Evolutionary conservation across 2,329 filamentous ascomycete species (phyloP).

Genomic region (Sporothrix curviconia): DNA sequence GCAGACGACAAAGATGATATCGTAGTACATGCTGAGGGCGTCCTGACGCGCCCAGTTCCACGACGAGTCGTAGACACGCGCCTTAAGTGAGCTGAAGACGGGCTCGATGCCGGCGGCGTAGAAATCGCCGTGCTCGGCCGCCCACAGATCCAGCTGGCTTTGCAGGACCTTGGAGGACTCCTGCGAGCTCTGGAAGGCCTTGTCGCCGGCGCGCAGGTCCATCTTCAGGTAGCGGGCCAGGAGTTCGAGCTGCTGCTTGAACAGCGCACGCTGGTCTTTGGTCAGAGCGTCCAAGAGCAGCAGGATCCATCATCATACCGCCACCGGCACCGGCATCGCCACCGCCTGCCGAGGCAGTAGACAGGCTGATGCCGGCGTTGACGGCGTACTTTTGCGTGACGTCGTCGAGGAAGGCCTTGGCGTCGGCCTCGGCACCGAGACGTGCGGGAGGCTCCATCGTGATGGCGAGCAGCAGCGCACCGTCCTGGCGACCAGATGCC

Average conservation of each 20-base stretch:
- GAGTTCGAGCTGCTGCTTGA: slow-evolving; percentile 97
- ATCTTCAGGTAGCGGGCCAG: slow-evolving; percentile 95
- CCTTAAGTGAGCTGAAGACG: slow-evolving; percentile 87
- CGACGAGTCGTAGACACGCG: slow-evolving; percentile 91
- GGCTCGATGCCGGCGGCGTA: slow-evolving; percentile 94
- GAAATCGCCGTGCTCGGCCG: slow-evolving; percentile 89
- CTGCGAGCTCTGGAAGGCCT: slow-evolving; percentile 77
- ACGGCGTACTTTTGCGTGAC: slow-evolving; percentile 84
- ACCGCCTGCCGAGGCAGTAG: slow-evolving; percentile 68
- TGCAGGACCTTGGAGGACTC: slow-evolving; percentile 84
- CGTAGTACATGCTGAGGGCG: slow-evolving; percentile 96
- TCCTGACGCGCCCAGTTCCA: slow-evolving; percentile 99
- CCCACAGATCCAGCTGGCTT: slow-evolving; percentile 90
- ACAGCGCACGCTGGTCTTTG: slow-evolving; percentile 89
- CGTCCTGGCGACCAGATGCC: slow-evolving; percentile 79
- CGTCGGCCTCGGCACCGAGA: slow-evolving; percentile 82
- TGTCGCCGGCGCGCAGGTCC: slow-evolving; percentile 93
- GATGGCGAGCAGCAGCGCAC: slow-evolving; percentile 77
- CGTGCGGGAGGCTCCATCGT: slow-evolving; percentile 89
- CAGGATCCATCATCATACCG: slow-evolving; percentile 99
- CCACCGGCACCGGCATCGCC: slow-evolving; percentile 63
- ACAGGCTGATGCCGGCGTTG: slow-evolving; percentile 74
- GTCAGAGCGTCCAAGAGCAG: slow-evolving; percentile 93
- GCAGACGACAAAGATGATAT: slow-evolving; percentile 92
- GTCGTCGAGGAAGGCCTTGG: slow-evolving; percentile 86